Percentiles rank a stretch among this genome's conserved stretches.
phyloP scores from a whole-genome alignment of 345 rosid genomes.

The Eucalyptus victrix region DNA sequence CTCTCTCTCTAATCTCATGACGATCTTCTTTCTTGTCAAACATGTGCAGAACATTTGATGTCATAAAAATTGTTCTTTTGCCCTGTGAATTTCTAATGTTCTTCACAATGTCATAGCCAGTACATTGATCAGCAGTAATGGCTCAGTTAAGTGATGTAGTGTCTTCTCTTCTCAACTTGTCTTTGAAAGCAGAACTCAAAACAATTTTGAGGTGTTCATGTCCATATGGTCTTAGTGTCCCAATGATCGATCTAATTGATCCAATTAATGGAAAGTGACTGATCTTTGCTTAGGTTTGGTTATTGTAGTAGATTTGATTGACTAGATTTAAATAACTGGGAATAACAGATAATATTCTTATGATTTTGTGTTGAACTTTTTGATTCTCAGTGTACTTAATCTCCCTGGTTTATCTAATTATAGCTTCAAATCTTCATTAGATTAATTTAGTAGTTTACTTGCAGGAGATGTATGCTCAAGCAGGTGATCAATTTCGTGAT shows the following conservation, averaged over 20 bases:
- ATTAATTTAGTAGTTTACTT: slow-evolving; percentile 1
- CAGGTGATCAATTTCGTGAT: slow-evolving; percentile 89
- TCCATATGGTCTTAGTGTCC: not conserved
- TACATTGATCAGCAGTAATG: not conserved
- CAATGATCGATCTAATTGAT: not conserved
- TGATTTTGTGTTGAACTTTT: not conserved
- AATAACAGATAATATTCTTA: not conserved
- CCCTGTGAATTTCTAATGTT: not conserved
- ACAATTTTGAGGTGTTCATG: not conserved
- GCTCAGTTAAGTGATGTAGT: not conserved
- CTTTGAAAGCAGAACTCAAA: not conserved
- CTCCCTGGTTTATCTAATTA: not conserved
- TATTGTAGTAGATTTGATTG: not conserved
- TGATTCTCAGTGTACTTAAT: not conserved
- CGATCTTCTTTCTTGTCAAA: not conserved
- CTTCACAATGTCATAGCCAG: not conserved
- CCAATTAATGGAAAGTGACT: not conserved
- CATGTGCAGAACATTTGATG: not conserved
- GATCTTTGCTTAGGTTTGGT: not conserved
- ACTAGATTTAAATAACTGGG: not conserved
- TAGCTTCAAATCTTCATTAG: not conserved
- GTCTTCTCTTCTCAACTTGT: not conserved
- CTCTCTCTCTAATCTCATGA: not conserved
- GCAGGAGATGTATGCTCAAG: slow-evolving; percentile 93
- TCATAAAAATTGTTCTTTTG: not conserved